Base-by-base conservation (phyloP, 2,329 filamentous ascomycete genomes). In the Phyllosticta citriasiana region DNA sequence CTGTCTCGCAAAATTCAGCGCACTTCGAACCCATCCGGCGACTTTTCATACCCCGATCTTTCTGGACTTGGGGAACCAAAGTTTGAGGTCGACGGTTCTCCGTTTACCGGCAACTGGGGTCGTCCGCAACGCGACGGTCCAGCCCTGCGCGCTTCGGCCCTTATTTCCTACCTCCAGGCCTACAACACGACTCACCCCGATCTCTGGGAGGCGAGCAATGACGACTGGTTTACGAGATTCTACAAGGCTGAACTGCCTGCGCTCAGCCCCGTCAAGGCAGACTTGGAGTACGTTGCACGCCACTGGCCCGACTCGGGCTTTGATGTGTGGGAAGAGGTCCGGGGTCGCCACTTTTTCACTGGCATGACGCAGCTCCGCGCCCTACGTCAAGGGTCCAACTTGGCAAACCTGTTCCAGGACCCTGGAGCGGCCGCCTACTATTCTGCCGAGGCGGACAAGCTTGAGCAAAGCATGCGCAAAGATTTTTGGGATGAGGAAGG, bases 151-250 rank as follows among this genome's bases (percentile, higher is more conserved):
- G 73, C 75, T 12, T 67, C 75, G 50, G 75, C 76, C 5, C 67
- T 78, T 22, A 78, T 78, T 64, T 66, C 68, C 24, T 78, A 76
- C 57, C 65, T 77, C 4, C 72, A 69, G 8, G 71, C 71, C 35
- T 74, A 76, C 65, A 77, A 77, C 62, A 65, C 69, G 19, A 74
- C 74, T 8, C 68, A 77, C 50, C 73, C 76, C 9, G 64, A 66
- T 2, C 63, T 74, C 0, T 76, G 76, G 65, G 3, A 71, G 76
- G 88, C 89, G 89, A 2, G 33, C n/a, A 51, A 56, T 61, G 64
- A 65, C 7, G 64, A 69, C 53, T 74, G 72, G 63, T 74, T 71
- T 64, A 63, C 63, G 16, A 67, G 65, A 4, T 67, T 77, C 50
- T 78, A 78, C 59, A 64, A 72, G n/a, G 63, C 71, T 2, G 65